phyloP scores from a whole-genome alignment of 177 flowering plant genomes.

The Vitis hybrid region DNA sequence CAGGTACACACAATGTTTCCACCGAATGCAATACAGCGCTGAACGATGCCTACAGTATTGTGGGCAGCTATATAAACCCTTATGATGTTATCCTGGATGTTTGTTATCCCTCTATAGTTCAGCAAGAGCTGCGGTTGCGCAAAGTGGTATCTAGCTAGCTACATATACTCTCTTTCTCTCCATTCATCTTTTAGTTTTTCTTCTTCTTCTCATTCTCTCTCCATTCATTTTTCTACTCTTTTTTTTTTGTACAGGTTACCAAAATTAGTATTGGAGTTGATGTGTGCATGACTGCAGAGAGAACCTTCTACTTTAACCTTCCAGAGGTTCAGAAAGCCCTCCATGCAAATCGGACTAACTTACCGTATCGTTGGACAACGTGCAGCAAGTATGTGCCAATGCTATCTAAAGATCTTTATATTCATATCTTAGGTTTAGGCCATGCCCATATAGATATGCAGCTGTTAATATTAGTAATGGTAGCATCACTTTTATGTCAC shows the following conservation, averaged over 20 bases:
- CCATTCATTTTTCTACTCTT: neutral
- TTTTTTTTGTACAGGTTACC: constrained; percentile 55
- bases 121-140: constrained; percentile 81
- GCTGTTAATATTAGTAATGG: no score
- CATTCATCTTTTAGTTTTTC: neutral
- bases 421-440: neutral
- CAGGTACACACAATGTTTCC: constrained; percentile 57
- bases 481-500: no score
- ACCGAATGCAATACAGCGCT: constrained; percentile 53
- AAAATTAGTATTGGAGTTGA: constrained; percentile 90
- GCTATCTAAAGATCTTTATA: neutral
- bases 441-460: no score
- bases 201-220: neutral
- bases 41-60: constrained; percentile 47
- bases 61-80: constrained; percentile 68
- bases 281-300: constrained; percentile 83
- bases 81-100: constrained; percentile 92
- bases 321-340: constrained; percentile 92
- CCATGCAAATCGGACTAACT: constrained; percentile 84
- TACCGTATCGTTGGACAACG: constrained; percentile 84
- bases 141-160: constrained; percentile 48
- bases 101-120: constrained; percentile 84
- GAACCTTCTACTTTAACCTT: constrained; percentile 79
- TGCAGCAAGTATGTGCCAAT: constrained; percentile 65
- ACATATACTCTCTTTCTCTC: no score